These are phyloP conservation scores for Aspergillus avenaceus DNA, from an alignment of 495 filamentous ascomycete species.

Conservation along the genomic window DNA sequence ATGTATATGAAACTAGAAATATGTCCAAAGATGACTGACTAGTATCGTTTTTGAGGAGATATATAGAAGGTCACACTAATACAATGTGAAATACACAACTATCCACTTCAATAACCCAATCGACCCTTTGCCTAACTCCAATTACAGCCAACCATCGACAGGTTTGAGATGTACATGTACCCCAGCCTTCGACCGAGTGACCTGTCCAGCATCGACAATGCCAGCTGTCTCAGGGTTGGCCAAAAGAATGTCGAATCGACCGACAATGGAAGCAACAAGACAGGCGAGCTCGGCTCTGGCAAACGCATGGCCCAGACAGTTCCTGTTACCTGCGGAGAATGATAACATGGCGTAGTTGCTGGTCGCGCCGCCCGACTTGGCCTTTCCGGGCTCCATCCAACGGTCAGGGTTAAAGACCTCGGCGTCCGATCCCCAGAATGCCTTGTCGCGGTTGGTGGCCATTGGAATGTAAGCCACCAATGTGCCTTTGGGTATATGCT, in stretches of 20 bases:
- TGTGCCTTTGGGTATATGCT: constrained; percentile 47
- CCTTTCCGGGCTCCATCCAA: constrained; percentile 46
- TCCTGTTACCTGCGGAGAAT: constrained; percentile 68
- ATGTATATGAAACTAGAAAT: too few relatives aligned
- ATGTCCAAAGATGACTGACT: too few relatives aligned
- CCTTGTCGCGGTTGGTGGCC: constrained; percentile 60
- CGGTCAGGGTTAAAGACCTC: constrained; percentile 69
- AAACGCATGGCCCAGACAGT: constrained; percentile 70
- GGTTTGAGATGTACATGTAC: too few relatives aligned
- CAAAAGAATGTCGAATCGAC: constrained; percentile 61
- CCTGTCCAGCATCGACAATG: too few relatives aligned
- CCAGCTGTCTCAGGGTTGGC: too few relatives aligned
- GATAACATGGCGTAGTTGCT: constrained; percentile 67
- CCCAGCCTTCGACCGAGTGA: too few relatives aligned
- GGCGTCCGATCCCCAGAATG: constrained; percentile 75
- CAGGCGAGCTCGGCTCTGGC: constrained; percentile 72
- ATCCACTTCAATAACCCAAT: too few relatives aligned
- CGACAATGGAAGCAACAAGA: constrained; percentile 65
- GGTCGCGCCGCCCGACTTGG: constrained; percentile 43
- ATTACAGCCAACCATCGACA: too few relatives aligned
- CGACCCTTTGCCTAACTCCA: too few relatives aligned
- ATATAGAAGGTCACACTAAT: too few relatives aligned
- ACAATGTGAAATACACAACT: too few relatives aligned
- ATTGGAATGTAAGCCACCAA: constrained; percentile 39
- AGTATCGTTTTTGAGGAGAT: too few relatives aligned